Percentiles rank a stretch among this genome's conserved stretches.
Conservation (phyloP, 208 protist species). For the Porcisia deanei region DNA sequence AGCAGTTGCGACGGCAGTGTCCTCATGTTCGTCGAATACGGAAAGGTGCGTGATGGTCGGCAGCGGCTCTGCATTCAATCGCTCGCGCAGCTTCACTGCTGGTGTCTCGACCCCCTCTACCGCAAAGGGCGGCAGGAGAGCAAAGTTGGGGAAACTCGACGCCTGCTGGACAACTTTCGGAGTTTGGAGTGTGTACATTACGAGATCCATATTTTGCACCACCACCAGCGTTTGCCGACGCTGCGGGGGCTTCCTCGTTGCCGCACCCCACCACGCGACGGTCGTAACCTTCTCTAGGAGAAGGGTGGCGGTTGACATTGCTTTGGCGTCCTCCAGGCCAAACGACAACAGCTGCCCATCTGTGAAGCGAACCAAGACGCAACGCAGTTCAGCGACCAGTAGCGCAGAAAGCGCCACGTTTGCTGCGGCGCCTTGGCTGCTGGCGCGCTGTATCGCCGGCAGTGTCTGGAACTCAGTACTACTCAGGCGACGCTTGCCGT, state of each 20-base stretch:
- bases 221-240: constrained; percentile 33
- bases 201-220: constrained; percentile 40
- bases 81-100: constrained; percentile 31
- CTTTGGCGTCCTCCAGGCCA: constrained; percentile 10
- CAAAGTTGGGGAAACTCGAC: constrained; percentile 52
- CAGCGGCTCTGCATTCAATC: constrained; percentile 42
- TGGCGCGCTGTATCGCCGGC: constrained; percentile 13
- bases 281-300: constrained; percentile 44
- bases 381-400: constrained; percentile 16
- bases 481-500: constrained; percentile 45
- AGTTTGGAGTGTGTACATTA: constrained; percentile 32
- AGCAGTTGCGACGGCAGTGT: constrained; percentile 7
- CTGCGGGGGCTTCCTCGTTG: not conserved
- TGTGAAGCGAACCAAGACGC: constrained; percentile 38
- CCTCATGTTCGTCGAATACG: constrained; percentile 46
- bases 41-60: constrained; percentile 59
- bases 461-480: constrained; percentile 17
- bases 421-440: not conserved
- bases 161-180: not conserved
- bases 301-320: constrained; percentile 8
- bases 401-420: constrained; percentile 21
- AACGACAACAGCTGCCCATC: constrained; percentile 27
- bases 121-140: constrained; percentile 45
- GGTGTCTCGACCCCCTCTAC: constrained; percentile 37
- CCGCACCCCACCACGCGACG: constrained; percentile 37